Base-by-base conservation (phyloP, 2,329 filamentous ascomycete genomes). In the Ascosphaera pollenicola region DNA sequence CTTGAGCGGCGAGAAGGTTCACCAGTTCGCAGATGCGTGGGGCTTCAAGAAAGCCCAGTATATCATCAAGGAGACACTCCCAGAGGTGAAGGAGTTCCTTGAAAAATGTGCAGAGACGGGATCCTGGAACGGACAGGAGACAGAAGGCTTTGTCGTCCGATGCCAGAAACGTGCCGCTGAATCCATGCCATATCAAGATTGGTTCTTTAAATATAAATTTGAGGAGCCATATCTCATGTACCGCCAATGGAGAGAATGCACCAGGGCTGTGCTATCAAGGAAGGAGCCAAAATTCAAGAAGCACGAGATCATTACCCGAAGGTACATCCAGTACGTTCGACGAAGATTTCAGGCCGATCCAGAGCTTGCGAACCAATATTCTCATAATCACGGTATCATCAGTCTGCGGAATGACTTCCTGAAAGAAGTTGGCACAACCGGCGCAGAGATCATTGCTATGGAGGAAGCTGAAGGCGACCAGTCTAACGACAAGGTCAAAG, bases 121-220 rank as follows among this genome's bases (percentile, higher is more conserved):
- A 3, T 77, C 81, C 28, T 87, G 92, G 59, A 76, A 80, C 45
- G 87, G 85, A 8, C 78, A 85, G 40, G 87, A 95, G 48, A 87
- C 93, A 0, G 89, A 98, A 58, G 89, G 89, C 3, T 98, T 98
- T 49, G 89, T 98, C 41, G 78, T 98, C 48, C 77, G 89, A 41
- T 95, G 89, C 68, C 81, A 73, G 61, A 74, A 64, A 64, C 65
- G 53, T 39, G 50, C 59, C 37, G 62, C 63, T 0, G 60, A 58
- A 1, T 53, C 55, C 11, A 56, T 55, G 2, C 68, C 70, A 0
- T 89, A 75, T 54, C 62, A 70, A n/a, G 85, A 98, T 55, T 98
- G 89, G 89, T 98, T 98, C 60, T 98, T 98, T 75, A 98, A 98
- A 60, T 98, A 85, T 70, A 98, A 98, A 62, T 98, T 98, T 43